Base-by-base conservation (phyloP, 2,329 filamentous ascomycete species). In the Apiospora sp. region DNA sequence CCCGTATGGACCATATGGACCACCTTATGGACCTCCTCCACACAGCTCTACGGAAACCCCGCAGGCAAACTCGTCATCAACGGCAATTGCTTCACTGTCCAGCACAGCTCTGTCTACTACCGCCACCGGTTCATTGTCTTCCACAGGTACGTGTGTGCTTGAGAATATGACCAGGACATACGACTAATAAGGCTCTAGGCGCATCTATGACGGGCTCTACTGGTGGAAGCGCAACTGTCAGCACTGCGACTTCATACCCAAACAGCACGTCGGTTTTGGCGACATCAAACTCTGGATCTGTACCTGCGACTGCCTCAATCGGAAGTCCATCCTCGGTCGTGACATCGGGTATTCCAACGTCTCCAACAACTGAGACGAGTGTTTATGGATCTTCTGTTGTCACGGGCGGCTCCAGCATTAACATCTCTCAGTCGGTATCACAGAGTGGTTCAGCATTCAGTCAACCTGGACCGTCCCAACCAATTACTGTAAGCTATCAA, bases 1-100 rank as follows among this genome's bases (percentile, higher is more conserved):
- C 37, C 68, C 71, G 24, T 73, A 73, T 69, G 72, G 72, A 5
- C 37, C 37, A 10, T 41, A 41, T 41, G 68, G 68, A 54, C 48
- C 44, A 12, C 68, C 68, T 43, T 70, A 70, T n/a, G 68, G 68
- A 44, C 68, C 68, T 51, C 70, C 37, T 22, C 54, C 71, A 43
- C 51, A 58, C 43, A 34, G 43, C 51, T 27, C 30, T 12, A 49
- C 34, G 27, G 34, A 19, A 27, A 69, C 43, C 34, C 48, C 13
- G 34, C 3, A 34, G 13, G 8, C 49, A 19, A 43, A 64, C 24
- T 41, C 41, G 3, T 67, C 70, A n/a, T 43, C 41, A 24, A 48
- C 37, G 14, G 37, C 43, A 8, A 43, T 49, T 48, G n/a, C 54
- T 71, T 48, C 67, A 27, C n/a, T 49, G 30, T 68, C 69, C 22